Base-by-base conservation (phyloP, 2,329 filamentous ascomycete genomes). In the Clarireedia monteithiana region DNA sequence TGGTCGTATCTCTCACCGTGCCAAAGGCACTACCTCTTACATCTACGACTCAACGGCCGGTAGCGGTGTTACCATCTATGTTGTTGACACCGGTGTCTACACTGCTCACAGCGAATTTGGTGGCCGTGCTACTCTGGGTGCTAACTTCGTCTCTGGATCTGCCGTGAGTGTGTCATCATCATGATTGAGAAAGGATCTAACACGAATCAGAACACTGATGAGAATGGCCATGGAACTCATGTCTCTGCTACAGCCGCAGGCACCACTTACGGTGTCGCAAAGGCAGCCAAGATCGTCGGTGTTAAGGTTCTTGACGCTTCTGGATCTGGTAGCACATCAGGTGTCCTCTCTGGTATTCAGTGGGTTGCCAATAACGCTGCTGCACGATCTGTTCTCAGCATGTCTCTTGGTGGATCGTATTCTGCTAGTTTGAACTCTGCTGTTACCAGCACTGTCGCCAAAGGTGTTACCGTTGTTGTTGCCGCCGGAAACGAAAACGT, bases 401-500 rank as follows among this genome's bases (percentile, higher is more conserved):
- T 83, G 76, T 81, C 77, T 23, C 73, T 83, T 2, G 79, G 79
- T 12, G 77, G 76, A 2, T 55, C 64, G 30, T 67, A 64, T 56
- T 77, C 75, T 0, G 59, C 68, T 0, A 70, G 79, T 45, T 71
- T 81, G 63, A 82, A 82, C 72, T 65, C 63, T 38, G 77, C 78
- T 47, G 72, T 82, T 17, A 70, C 74, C 39, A 70, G 68, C 26
- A 76, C 78, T 50, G 74, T 74, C 63, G 62, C 63, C 23, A 64
- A 67, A 2, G 79, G 79, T 23, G 69, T 84, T 34, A 73, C 80
- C 51, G 72, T 77, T 2, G 75, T 78, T 30, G 78, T 80, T 0
- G 79, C 80, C 4, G 80, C 80, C 20, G 81, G 81, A 17, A 82
- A 82, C 65, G 69, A 70, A 23, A 68, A 71, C 59, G 66, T 56